Evolutionary conservation across 495 filamentous ascomycete genomes (phyloP), one percentile per base, ranked within the genome.

Genomic region (Aspergillus saccharolyticus): DNA sequence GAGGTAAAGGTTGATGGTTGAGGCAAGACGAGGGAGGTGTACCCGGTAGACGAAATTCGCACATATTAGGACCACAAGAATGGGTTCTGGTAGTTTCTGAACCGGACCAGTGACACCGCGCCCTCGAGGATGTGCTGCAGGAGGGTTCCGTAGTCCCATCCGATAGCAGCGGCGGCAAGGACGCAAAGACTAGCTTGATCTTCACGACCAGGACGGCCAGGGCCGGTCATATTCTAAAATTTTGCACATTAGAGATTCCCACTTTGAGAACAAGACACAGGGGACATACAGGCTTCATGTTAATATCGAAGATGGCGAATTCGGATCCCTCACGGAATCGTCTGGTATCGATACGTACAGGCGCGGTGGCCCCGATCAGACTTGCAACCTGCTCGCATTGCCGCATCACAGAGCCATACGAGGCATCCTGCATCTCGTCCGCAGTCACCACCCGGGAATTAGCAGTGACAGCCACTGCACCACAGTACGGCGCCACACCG

Each of bases 221-320:
- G 65, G 0, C 68, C 68, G 22, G 66, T 70, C 68, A 70, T 70
- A 28, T 70, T 70, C 67, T 70, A 49, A n/a, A 16, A 30, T 18
- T 10, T 24, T 15, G 46, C 19, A 49, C 24, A 49, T 21, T 49
- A 15, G 21, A 22, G 5, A 24, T 55, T 4, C 10, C 19, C 14
- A 24, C 24, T 44, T 18, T 7, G 42, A 2, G 21, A 20, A 24
- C 3, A 33, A 2, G 42, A 20, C 12, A 44, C n/a, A 42, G 18
- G 15, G 7, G 16, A 68, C 73, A 60, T 56, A 74, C 71, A 9
- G 70, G 71, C 56, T 76, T 76, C 70, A 74, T 68, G 57, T 76
- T 74, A 14, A 76, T 65, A 64, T 76, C 71, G 52, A 76, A 76
- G 42, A 74, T 60, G n/a, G 67, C 71, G 62, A 76, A 76, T 9